These are phyloP conservation scores for Verticillium tricorpus DNA, from an alignment of 2,329 filamentous ascomycete genomes.

Conservation along the genomic window DNA sequence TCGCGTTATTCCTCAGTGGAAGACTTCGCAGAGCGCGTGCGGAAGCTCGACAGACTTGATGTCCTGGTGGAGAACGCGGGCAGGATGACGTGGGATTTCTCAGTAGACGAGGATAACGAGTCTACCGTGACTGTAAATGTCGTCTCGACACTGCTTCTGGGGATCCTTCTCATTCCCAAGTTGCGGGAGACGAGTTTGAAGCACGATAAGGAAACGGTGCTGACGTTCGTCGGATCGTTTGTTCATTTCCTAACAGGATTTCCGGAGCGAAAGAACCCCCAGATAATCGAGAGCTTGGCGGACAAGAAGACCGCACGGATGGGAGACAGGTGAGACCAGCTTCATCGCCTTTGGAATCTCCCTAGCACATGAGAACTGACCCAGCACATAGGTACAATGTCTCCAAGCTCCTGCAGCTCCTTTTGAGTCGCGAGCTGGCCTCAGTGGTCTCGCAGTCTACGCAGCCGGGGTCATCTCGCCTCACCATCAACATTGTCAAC, in stretches of 20 bases:
- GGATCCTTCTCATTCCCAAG: slow-evolving; percentile 34
- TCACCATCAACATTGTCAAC: not conserved
- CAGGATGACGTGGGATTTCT: slow-evolving; percentile 5
- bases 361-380: no score
- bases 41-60: slow-evolving; percentile 29
- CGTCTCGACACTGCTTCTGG: slow-evolving; percentile 37
- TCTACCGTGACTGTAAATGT: slow-evolving; percentile 39
- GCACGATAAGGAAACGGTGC: slow-evolving; percentile 15
- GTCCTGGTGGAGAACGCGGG: slow-evolving; percentile 31
- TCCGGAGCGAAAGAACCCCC: not conserved
- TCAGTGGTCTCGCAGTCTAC: not conserved
- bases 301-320: no score
- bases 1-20: slow-evolving; percentile 27
- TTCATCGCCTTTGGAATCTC: no score
- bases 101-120: slow-evolving; percentile 33
- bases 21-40: slow-evolving; percentile 28
- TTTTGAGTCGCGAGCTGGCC: slow-evolving; percentile 3
- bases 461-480: not conserved
- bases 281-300: no score
- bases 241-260: slow-evolving; percentile 10
- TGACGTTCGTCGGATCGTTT: not conserved
- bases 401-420: slow-evolving; percentile 4
- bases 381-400: slow-evolving; percentile 1
- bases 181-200: slow-evolving; percentile 3
- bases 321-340: no score